Evolutionary conservation across 2,329 filamentous ascomycete genomes (phyloP).

Genomic region (Aspergillus japonicus): DNA sequence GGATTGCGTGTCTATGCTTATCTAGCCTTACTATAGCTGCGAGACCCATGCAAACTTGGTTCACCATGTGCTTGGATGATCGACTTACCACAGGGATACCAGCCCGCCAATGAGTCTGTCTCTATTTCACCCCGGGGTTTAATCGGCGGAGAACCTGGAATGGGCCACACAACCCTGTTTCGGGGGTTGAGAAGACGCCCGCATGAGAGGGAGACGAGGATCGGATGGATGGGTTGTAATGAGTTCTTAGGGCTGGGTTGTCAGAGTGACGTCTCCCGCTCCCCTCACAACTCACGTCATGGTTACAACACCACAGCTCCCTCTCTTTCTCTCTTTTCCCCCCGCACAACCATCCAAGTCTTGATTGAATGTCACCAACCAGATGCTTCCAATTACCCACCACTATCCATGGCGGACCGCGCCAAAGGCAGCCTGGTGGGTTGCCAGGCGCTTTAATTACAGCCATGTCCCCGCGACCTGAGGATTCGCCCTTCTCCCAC

Average conservation of each 20-base stretch:
- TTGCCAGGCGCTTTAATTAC: neutral
- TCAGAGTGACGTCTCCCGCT: conserved; percentile 3
- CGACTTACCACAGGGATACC: neutral
- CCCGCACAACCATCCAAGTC: neutral
- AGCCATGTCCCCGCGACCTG: neutral
- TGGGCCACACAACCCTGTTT: neutral
- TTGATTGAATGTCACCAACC: neutral
- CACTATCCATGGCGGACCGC: neutral
- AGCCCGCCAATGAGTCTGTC: neutral
- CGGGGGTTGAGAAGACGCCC: neutral
- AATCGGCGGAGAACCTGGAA: neutral
- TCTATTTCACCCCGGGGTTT: neutral
- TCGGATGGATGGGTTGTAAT: neutral
- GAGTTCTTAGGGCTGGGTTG: neutral
- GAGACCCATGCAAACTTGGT: neutral
- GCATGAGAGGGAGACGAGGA: neutral
- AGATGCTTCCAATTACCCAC: neutral
- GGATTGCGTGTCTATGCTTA: neutral
- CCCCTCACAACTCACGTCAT: neutral
- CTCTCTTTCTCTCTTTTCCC: neutral
- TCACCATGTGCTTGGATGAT: neutral
- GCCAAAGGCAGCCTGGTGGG: neutral
- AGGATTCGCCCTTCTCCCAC: neutral
- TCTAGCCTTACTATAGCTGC: neutral
- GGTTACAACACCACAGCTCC: neutral